Evolutionary conservation across 371 early-diverging fungal genomes (phyloP), one percentile per base, ranked within the genome.

Genomic region (Syncephalastrum sp.): DNA sequence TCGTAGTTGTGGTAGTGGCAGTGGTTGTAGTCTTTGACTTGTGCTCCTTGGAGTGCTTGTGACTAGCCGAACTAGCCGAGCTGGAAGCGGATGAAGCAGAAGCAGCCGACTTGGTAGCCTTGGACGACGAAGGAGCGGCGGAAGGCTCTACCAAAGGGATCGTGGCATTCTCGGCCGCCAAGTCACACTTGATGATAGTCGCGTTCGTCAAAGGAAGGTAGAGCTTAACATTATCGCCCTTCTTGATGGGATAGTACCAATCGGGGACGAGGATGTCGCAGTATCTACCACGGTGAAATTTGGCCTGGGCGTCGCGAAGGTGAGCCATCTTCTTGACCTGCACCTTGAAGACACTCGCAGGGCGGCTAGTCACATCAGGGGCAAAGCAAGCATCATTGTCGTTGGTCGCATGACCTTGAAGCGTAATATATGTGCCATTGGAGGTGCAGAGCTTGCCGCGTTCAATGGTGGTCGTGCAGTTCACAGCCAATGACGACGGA

Each of bases 1-100:
- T 57, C 10, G 60, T 57, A 8, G 50, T 68, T 62, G 27, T 53
- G 61, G 57, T 25, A 25, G 50, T 80, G 74, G 43, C 52, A 75
- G 1, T 57, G 4, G 61, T 53, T 14, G 65, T 59, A 25, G 24
- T 43, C n/a, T 47, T 60, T 27, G 47, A 49, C 15, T 41, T 52
- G 38, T 42, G 45, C 21, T 27, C 15, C 10, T 50, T 53, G 5
- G 50, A 29, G 14, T 41, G 6, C 38, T 33, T 33, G 38, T 33
- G 38, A 10, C 38, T 33, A 33, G 38, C 5, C 38, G 38, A 33
- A 12, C 38, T 33, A 33, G 38, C 5, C 3, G 46, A 19, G 46
- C 46, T 46, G n/a, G 16, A 21, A n/a, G 46, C n/a, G 21, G 25
- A 15, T 10, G 25, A 43, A 29, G 43, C 23, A 42, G 16, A 13